Conservation (phyloP, 768 basidiomycete species). For the Pisolithus sp. region DNA sequence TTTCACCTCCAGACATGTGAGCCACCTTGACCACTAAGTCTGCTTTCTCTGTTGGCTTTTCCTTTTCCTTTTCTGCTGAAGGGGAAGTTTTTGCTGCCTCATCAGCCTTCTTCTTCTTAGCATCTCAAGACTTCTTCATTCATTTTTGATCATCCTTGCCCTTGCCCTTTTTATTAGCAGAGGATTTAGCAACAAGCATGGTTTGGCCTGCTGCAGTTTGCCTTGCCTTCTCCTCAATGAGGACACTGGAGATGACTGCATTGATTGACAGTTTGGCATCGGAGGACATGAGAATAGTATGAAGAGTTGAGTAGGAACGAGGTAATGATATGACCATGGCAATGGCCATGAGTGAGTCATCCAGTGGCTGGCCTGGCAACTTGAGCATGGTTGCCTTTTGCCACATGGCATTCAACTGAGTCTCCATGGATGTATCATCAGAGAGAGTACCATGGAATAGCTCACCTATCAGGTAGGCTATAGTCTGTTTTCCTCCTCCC, state of each 20-base stretch:
- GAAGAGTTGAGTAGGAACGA: constrained; percentile 12
- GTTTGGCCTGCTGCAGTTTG: background rate
- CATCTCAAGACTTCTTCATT: background rate
- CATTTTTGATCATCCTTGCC: background rate
- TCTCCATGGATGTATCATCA: constrained; percentile 10
- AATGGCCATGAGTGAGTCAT: constrained; percentile 15
- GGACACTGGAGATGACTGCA: background rate
- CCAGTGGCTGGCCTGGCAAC: constrained; percentile 9
- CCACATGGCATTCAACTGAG: constrained; percentile 17
- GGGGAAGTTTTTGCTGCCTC: background rate
- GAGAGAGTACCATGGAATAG: constrained; percentile 17
- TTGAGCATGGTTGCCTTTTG: constrained; percentile 9
- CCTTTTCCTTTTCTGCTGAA: background rate
- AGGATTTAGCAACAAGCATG: background rate
- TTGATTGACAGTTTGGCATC: background rate
- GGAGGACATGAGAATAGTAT: constrained; percentile 14
- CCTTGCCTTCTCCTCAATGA: background rate
- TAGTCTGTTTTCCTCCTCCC: constrained; percentile 16
- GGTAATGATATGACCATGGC: constrained; percentile 19
- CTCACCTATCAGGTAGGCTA: constrained; percentile 18
- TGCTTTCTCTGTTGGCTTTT: background rate
- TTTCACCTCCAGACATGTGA: background rate
- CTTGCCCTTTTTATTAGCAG: background rate
- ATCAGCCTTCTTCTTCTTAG: background rate
- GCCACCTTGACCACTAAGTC: background rate